These are phyloP conservation scores for Curvularia hawaiiensis DNA, from an alignment of 2,329 filamentous ascomycete genomes.

Conservation along the genomic window DNA sequence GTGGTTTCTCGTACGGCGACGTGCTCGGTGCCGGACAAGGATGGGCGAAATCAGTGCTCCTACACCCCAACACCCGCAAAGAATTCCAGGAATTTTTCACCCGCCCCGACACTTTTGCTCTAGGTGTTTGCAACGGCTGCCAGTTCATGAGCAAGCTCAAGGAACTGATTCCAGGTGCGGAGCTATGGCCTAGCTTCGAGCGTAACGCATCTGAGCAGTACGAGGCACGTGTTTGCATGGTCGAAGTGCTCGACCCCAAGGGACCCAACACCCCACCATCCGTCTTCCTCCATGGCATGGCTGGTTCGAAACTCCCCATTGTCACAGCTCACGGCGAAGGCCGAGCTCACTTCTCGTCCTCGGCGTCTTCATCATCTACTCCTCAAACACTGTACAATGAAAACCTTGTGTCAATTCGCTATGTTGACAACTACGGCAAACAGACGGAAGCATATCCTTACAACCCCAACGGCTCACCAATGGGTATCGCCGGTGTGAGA, in stretches of 20 bases:
- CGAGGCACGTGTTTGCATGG: slow-evolving; percentile 87
- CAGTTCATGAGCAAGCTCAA: slow-evolving; percentile 89
- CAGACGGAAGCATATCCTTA: slow-evolving; percentile 83
- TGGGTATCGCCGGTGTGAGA: slow-evolving; percentile 79
- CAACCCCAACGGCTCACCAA: slow-evolving; percentile 86
- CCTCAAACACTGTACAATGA: slow-evolving; percentile 62
- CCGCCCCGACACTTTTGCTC: slow-evolving; percentile 84
- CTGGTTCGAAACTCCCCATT: slow-evolving; percentile 79
- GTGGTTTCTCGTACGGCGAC: slow-evolving; percentile 94
- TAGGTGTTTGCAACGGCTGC: slow-evolving; percentile 97
- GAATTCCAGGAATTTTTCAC: slow-evolving; percentile 88
- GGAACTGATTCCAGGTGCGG: slow-evolving; percentile 82
- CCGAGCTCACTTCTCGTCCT: slow-evolving; percentile 62
- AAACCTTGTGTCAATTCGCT: slow-evolving; percentile 77
- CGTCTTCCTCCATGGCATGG: slow-evolving; percentile 93
- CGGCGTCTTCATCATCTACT: slow-evolving; percentile 49
- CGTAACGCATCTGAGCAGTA: slow-evolving; percentile 87
- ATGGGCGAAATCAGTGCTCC: slow-evolving; percentile 91
- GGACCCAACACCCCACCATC: slow-evolving; percentile 54
- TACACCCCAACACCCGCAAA: slow-evolving; percentile 74
- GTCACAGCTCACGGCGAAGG: slow-evolving; percentile 92
- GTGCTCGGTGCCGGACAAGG: slow-evolving; percentile 94
- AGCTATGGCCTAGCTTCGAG: slow-evolving; percentile 83
- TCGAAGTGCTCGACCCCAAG: slow-evolving; percentile 69
- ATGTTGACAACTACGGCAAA: slow-evolving; percentile 79